Conservation (phyloP, 2,329 filamentous ascomycete species). For the Aulographum hederae region DNA sequence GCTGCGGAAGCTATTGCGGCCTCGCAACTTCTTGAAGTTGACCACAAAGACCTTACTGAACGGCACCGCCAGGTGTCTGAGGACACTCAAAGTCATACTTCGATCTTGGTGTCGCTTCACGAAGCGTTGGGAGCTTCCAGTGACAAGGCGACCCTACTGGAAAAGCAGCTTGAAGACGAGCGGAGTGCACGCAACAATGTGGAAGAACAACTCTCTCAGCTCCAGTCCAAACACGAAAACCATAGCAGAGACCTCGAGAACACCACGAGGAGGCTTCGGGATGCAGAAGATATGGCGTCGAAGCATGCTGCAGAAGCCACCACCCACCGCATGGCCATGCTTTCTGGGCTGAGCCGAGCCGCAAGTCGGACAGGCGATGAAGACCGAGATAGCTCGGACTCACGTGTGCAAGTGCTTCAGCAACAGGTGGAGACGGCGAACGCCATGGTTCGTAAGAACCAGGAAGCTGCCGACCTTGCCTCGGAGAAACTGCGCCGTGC, state of each 20-base stretch:
- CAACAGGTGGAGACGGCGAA: constrained; percentile 65
- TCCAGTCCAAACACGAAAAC: constrained; percentile 71
- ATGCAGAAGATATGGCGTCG: constrained; percentile 76
- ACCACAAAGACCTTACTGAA: constrained; percentile 59
- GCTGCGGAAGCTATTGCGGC: constrained; percentile 60
- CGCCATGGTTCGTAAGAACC: constrained; percentile 67
- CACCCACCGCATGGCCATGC: constrained; percentile 65
- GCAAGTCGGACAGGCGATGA: constrained; percentile 40
- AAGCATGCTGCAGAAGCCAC: constrained; percentile 75
- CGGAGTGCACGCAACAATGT: constrained; percentile 54
- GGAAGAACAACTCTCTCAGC: constrained; percentile 56
- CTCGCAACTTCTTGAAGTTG: constrained; percentile 60
- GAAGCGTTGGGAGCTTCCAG: constrained; percentile 63
- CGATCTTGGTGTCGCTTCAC: constrained; percentile 56
- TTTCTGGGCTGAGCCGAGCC: constrained; percentile 43
- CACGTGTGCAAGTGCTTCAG: constrained; percentile 57
- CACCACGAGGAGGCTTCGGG: constrained; percentile 54
- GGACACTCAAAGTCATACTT: constrained; percentile 35
- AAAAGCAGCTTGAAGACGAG: constrained; percentile 72
- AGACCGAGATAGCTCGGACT: constrained; percentile 34
- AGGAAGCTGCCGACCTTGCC: constrained; percentile 69
- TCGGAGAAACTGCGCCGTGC: constrained; percentile 80
- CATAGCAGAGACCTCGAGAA: constrained; percentile 60
- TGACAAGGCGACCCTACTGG: constrained; percentile 57
- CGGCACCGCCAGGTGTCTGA: constrained; percentile 43